These are phyloP conservation scores for Nemania serpens DNA, from an alignment of 2,329 filamentous ascomycete genomes.

Conservation along the genomic window DNA sequence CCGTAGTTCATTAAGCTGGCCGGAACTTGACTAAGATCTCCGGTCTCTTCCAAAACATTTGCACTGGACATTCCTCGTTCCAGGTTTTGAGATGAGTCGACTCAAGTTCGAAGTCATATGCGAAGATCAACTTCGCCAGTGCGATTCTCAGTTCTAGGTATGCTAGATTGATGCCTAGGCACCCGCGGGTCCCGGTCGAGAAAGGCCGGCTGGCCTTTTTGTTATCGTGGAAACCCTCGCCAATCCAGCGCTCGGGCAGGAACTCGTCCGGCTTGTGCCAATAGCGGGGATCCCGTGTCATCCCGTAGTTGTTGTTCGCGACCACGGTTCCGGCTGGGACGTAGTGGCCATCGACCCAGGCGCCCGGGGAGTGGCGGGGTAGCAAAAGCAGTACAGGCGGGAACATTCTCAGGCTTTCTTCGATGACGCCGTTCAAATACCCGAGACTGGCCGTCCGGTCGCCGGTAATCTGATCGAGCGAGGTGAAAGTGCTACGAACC, in stretches of 20 bases:
- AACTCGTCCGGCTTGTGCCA: conserved; percentile 8
- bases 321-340: conserved; percentile 11
- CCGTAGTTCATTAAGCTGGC: neutral
- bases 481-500: conserved; percentile 12
- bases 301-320: neutral
- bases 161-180: conserved; percentile 22
- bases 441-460: neutral
- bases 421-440: conserved; percentile 25
- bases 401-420: conserved; percentile 23
- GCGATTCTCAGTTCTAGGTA: conserved; percentile 10
- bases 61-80: neutral
- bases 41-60: neutral
- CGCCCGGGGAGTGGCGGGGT: conserved; percentile 7
- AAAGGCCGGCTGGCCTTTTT: conserved; percentile 10
- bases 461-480: conserved; percentile 13
- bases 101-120: neutral
- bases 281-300: conserved; percentile 15
- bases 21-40: neutral
- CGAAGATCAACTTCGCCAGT: conserved; percentile 1
- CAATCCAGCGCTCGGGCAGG: conserved; percentile 14
- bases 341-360: conserved; percentile 7
- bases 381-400: conserved; percentile 8
- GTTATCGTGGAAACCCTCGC: conserved; percentile 7
- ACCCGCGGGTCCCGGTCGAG: conserved; percentile 17
- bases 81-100: neutral